Evolutionary conservation across 805 yeast genomes (phyloP).

Genomic region (Suhomyces vadensis): DNA sequence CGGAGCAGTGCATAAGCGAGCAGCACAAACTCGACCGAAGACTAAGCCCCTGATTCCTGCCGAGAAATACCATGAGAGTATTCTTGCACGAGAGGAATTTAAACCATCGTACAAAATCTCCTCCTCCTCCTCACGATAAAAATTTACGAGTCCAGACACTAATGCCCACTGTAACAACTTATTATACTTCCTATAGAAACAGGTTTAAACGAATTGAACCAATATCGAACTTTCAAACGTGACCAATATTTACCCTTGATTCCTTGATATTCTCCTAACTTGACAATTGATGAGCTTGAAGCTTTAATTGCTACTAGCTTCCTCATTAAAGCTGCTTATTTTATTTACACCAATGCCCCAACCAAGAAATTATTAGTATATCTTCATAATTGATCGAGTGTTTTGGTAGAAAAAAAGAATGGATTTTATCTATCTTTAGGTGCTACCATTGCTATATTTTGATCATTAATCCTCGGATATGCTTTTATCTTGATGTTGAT

Average conservation of each 20-base stretch:
- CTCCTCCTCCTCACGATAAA: neutral
- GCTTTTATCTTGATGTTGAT: neutral
- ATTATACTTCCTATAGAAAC: neutral
- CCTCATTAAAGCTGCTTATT: constrained; percentile 2
- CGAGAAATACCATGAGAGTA: constrained; percentile 1
- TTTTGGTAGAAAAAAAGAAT: neutral
- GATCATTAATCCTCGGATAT: constrained; percentile 3
- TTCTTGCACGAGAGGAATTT: constrained; percentile 9
- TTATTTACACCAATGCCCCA: neutral
- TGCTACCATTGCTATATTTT: neutral
- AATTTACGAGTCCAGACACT: no score
- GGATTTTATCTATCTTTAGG: neutral
- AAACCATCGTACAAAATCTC: constrained; percentile 7
- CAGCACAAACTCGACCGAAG: constrained; percentile 7
- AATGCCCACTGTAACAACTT: neutral
- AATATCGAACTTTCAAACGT: neutral
- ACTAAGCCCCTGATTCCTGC: neutral
- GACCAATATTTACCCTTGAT: neutral
- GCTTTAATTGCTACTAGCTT: neutral
- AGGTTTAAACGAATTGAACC: neutral
- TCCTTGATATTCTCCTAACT: neutral
- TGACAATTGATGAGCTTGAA: neutral
- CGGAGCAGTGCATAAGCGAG: neutral
- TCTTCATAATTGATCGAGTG: constrained; percentile 4
- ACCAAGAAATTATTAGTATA: neutral